These are phyloP conservation scores for Phytophthora crassamura DNA, from an alignment of 352 stramenopile species.

Conservation along the genomic window DNA sequence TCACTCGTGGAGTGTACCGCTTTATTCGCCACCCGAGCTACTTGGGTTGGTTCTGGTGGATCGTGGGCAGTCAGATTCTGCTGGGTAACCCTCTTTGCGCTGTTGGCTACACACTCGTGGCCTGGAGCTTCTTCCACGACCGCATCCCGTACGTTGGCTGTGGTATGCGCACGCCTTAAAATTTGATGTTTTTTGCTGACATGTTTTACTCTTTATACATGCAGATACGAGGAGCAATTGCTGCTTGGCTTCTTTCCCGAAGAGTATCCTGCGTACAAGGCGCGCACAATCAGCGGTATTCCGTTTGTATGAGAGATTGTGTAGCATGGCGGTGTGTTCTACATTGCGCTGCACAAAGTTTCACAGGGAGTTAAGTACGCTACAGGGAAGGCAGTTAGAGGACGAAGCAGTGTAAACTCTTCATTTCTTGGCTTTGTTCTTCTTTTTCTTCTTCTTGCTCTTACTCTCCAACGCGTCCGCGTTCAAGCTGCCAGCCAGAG, in stretches of 20 bases:
- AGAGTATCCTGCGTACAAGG: slow-evolving; percentile 92
- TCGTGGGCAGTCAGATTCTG: slow-evolving; percentile 94
- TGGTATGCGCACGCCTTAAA: neutral
- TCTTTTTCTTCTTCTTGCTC: slow-evolving; percentile 57
- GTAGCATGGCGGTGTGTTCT: slow-evolving; percentile 1
- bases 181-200: slow-evolving; percentile 6
- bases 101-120: slow-evolving; percentile 87
- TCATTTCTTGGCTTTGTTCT: slow-evolving; percentile 41
- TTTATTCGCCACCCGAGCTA: slow-evolving; percentile 96
- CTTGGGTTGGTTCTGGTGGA: slow-evolving; percentile 97
- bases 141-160: slow-evolving; percentile 88
- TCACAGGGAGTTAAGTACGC: slow-evolving; percentile 3
- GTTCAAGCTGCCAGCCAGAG: slow-evolving; percentile 3
- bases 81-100: slow-evolving; percentile 92
- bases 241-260: slow-evolving; percentile 92
- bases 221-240: slow-evolving; percentile 92
- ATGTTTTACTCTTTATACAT: slow-evolving; percentile 19
- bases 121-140: slow-evolving; percentile 95
- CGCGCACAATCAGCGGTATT: slow-evolving; percentile 91
- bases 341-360: slow-evolving; percentile 4
- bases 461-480: slow-evolving; percentile 36
- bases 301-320: slow-evolving; percentile 82
- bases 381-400: slow-evolving; percentile 20
- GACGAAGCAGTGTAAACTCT: neutral
- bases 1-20: slow-evolving; percentile 94